A percentile compares a stretch with the other conserved stretches of the same genome.
These are phyloP conservation scores for Leucosporidium scottii DNA, from an alignment of 768 basidiomycete genomes.

Conservation along the genomic window DNA sequence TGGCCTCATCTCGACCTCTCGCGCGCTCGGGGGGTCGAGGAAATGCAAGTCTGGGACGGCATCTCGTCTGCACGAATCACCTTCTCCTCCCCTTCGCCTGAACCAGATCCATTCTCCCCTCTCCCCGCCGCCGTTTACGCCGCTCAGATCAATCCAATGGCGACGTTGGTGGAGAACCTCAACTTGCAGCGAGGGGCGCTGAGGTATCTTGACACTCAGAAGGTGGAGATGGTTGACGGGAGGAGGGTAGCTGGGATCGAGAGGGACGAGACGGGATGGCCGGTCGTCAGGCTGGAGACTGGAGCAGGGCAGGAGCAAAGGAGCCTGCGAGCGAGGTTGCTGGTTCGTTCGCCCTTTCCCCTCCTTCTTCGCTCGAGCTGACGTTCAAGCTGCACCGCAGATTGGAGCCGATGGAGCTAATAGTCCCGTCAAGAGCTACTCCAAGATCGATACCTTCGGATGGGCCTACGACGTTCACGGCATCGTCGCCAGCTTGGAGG, in stretches of 20 bases:
- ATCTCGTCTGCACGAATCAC: slow-evolving; percentile 68
- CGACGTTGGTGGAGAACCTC: slow-evolving; percentile 80
- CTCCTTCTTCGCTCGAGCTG: not conserved
- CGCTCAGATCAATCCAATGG: slow-evolving; percentile 50
- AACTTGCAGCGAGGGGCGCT: slow-evolving; percentile 85
- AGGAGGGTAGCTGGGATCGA: slow-evolving; percentile 67
- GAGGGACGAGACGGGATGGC: slow-evolving; percentile 65
- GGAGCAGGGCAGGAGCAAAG: slow-evolving; percentile 60
- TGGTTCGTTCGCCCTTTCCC: slow-evolving; percentile 11
- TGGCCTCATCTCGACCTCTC: slow-evolving; percentile 67
- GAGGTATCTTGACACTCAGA: slow-evolving; percentile 48
- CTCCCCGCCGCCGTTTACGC: slow-evolving; percentile 35
- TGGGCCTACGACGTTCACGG: slow-evolving; percentile 87
- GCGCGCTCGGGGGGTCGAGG: slow-evolving; percentile 65
- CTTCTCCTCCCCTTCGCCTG: slow-evolving; percentile 51
- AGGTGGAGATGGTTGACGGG: slow-evolving; percentile 55
- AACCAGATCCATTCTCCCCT: not conserved
- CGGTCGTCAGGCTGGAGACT: slow-evolving; percentile 64
- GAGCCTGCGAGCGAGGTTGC: slow-evolving; percentile 27
- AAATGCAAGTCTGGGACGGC: slow-evolving; percentile 86
- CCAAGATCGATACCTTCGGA: slow-evolving; percentile 76
- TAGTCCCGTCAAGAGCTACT: slow-evolving; percentile 82
- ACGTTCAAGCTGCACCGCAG: slow-evolving; percentile 42
- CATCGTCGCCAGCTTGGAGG: slow-evolving; percentile 78
- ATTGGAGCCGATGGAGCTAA: slow-evolving; percentile 94